Base-by-base conservation (phyloP, 805 yeast genomes). In the Kodamaea kaohsiungensis region DNA sequence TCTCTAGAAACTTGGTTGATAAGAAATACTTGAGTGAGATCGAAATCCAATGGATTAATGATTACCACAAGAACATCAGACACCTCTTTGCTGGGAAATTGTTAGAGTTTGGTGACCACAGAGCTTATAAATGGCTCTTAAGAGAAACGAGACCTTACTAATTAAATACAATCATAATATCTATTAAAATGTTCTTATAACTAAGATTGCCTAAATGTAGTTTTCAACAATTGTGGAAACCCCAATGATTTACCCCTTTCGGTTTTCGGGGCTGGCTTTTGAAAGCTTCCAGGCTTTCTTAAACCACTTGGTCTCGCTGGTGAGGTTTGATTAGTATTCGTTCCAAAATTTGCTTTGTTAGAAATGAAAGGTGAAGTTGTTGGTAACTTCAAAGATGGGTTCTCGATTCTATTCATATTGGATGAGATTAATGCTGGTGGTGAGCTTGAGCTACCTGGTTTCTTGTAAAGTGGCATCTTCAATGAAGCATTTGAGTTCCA, bases 111-210 rank as follows among this genome's bases (percentile, higher is more conserved):
- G 79, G 81, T 3, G 87, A 85, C 54, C 74, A 76, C n/a, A 68
- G 81, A 18, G 87, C 92, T 0, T 77, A 77, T 59, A 75, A 75
- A 43, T 93, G 97, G 96, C 74, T 93, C 48, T 68, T 80, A 60
- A 80, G 80, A 56, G 96, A 91, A 69, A 85, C 91, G 9, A n/a
- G 33, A 46, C 53, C 54, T 3, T 45, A 46, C 18, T 40, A 33
- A 10, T 16, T 35, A 12, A 40, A 49, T 46, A 12, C 17, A 40
- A 43, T 49, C 39, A 43, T 48, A 48, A 53, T 25, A 43, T 49
- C 22, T 33, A 43, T 17, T 35, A 25, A 13, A 22, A 22, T 22
- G 6, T 22, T 30, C 7, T 10, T 30, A n/a, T 18, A 27, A 22
- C 22, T 25, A n/a, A 37, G 50, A 22, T 19, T 15, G 33, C 16